Base-by-base conservation (phyloP, 257 asterid species). In the Solanum paucissectum region DNA sequence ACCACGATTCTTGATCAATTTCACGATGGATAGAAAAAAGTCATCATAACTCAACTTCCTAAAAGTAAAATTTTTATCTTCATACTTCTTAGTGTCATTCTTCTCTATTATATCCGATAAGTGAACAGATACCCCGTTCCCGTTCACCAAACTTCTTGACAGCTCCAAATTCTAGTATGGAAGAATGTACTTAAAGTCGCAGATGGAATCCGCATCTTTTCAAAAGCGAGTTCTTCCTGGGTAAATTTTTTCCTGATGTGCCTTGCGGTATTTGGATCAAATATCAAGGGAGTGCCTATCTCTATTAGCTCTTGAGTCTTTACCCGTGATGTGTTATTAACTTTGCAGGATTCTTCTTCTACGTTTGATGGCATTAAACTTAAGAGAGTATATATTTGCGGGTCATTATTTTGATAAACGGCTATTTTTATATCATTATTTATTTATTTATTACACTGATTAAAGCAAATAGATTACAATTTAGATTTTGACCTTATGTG, bases 21-120 rank as follows among this genome's bases (percentile, higher is more conserved):
- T 36, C 38, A 36, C 7, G 38, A 36, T 36, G 38, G 38, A 36
- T 36, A 36, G 38, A 36, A 36, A 36, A 36, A 36, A 6, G 38
- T 5, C 38, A 36, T 36, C 38, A 36, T 36, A 36, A 36, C 38
- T 36, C 38, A 36, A 1, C 32, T 29, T 29, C 32, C 32, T 29
- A 29, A 29, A 29, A 29, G 32, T 29, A 29, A 29, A 29, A 36
- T 29, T 29, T 6, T 87, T 88, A 36, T 3, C 25, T 18, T 20
- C 66, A 58, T 20, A 58, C 11, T 20, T 89, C 81, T 76, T 93
- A 3, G 91, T 92, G 13, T 49, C 55, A 10, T 44, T 90, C 6
- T 86, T 88, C 23, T 90, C 89, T 0, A 92, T 94, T 7, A 91
- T 83, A 86, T 95, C 98, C 94, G 95, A 94, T 72, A 93, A 6